phyloP scores from a whole-genome alignment of 495 filamentous ascomycete genomes.

The Neurospora pannonica region DNA sequence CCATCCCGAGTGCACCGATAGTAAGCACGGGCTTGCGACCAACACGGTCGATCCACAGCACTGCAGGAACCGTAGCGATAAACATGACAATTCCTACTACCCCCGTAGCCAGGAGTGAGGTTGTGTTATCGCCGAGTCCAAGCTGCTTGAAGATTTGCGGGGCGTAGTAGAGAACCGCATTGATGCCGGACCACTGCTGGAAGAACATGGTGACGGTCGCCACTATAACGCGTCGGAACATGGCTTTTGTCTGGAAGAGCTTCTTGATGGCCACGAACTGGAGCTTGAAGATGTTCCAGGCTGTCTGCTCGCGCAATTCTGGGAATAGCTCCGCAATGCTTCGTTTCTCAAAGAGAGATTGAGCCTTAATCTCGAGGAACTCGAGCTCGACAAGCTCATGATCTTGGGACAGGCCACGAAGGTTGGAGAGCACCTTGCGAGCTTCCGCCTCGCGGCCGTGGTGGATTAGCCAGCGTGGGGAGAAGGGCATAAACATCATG shows the following conservation, averaged over 20 bases:
- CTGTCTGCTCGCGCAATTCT: constrained; percentile 47
- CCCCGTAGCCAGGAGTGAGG: constrained; percentile 65
- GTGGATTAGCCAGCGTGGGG: constrained; percentile 70
- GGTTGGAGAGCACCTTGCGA: constrained; percentile 52
- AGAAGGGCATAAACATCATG: constrained; percentile 77
- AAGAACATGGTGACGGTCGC: constrained; percentile 64
- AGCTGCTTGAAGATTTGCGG: constrained; percentile 64
- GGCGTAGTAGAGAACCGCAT: constrained; percentile 65
- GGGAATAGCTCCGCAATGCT: constrained; percentile 64
- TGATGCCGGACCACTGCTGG: constrained; percentile 69
- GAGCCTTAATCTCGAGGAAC: constrained; percentile 74
- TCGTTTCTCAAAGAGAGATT: constrained; percentile 70
- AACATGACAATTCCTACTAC: constrained; percentile 74
- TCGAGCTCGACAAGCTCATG: constrained; percentile 64
- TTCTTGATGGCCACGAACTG: constrained; percentile 64
- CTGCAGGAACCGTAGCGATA: constrained; percentile 56
- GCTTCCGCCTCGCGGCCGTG: constrained; percentile 65
- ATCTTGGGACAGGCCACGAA: constrained; percentile 51
- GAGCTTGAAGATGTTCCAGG: constrained; percentile 54
- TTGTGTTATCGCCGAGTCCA: constrained; percentile 52
- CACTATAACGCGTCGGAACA: constrained; percentile 66
- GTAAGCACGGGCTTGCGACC: constrained; percentile 50
- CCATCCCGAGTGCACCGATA: constrained; percentile 50
- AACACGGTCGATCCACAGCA: constrained; percentile 55
- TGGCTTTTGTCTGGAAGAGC: constrained; percentile 61